Evolutionary conservation across 2,329 filamentous ascomycete species (phyloP), one percentile per base, ranked within the genome.

Genomic region (Fusarium coffeatum): DNA sequence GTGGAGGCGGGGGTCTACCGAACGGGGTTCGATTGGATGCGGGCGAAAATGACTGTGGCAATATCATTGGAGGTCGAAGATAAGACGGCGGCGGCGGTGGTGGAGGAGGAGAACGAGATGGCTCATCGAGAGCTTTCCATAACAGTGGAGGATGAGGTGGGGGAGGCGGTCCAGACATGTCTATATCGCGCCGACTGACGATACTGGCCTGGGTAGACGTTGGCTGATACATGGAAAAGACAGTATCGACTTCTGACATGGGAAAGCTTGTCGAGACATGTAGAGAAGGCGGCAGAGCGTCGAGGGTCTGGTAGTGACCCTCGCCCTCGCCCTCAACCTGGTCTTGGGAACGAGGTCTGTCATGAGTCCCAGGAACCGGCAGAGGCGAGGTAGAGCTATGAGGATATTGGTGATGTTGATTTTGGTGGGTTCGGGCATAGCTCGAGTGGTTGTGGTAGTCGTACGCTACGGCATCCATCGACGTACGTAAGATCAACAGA

Each of bases 161-260:
- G 51, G 69, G 67, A 51, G 68, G 68, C 11, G 64, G 71, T 53
- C 71, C 71, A 28, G 68, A 60, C 56, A 69, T 59, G 37, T 62
- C 48, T 48, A 61, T 49, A 37, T 78, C 74, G 23, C 72, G 76
- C 41, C 75, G 76, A 22, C 76, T 76, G 22, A 61, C 45, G 41
- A 72, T 69, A 63, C 77, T 78, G 9, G 76, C 74, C 27, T 73
- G 63, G n/a, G 73, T 72, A 22, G 77, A 78, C 50, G 73, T 63
- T 58, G 76, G 71, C 49, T 73, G 76, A 22, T 74, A 71, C 23
- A 71, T 76, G 56, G 63, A 66, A 61, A 66, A 66, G 13, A 69
- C 68, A 57, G 76, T 74, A 66, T 76, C 76, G 27, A 76, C 73
- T 42, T 74, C 76, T 50, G 66, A 77, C 22, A 70, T 69, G 8